A percentile compares a stretch with the other conserved stretches of the same genome.
Conservation (phyloP, 768 basidiomycete genomes). For the Mycena capillaripes region DNA sequence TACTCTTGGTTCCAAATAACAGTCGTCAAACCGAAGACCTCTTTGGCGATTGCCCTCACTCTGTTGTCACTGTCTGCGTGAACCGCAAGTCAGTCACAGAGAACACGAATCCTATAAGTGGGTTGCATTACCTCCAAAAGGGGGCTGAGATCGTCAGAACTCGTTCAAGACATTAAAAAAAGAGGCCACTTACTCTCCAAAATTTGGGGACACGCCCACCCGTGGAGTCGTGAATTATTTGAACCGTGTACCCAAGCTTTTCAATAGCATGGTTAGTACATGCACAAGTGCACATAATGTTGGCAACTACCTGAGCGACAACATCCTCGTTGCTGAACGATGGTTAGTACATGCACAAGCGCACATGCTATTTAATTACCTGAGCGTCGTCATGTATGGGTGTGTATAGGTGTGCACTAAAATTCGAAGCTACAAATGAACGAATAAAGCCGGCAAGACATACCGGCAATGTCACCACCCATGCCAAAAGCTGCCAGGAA, state of each 20-base stretch:
- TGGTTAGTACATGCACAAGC: no score
- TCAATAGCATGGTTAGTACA: neutral
- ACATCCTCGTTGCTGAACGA: slow-evolving; percentile 77
- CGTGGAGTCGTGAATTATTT: slow-evolving; percentile 84
- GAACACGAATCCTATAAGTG: neutral
- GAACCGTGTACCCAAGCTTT: slow-evolving; percentile 82
- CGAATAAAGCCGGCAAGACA: no score
- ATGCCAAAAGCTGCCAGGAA: slow-evolving; percentile 68
- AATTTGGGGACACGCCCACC: slow-evolving; percentile 78
- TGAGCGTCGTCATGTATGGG: slow-evolving; percentile 85
- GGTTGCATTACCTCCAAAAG: slow-evolving; percentile 66
- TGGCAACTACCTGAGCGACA: slow-evolving; percentile 70
- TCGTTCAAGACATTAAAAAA: neutral
- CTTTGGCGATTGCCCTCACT: slow-evolving; percentile 86
- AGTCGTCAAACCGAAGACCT: slow-evolving; percentile 86
- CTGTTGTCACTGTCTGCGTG: slow-evolving; percentile 79
- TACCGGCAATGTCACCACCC: slow-evolving; percentile 58
- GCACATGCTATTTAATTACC: no score
- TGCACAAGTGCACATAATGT: no score
- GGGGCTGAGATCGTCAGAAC: slow-evolving; percentile 59
- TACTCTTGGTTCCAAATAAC: slow-evolving; percentile 95
- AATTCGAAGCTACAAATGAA: no score
- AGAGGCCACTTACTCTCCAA: slow-evolving; percentile 66
- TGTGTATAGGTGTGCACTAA: slow-evolving; percentile 77
- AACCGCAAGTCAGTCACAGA: neutral